phyloP scores from a whole-genome alignment of 371 early-diverging fungal genomes.

The Mortierella sp. region DNA sequence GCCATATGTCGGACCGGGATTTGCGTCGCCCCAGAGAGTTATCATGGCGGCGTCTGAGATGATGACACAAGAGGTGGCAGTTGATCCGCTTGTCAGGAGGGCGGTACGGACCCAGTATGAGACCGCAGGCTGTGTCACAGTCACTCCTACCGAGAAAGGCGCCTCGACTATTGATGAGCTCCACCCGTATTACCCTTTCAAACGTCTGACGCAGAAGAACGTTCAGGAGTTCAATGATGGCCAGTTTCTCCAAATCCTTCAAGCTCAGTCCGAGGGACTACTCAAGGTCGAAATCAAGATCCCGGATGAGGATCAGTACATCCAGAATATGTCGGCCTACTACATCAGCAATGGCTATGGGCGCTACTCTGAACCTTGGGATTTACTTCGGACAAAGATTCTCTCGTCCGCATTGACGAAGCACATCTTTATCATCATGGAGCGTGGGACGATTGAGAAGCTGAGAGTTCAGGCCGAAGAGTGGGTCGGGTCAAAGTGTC shows the following conservation, averaged over 20 bases:
- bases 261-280: slow-evolving; percentile 85
- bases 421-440: slow-evolving; percentile 79
- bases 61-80: slow-evolving; percentile 82
- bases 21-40: slow-evolving; percentile 70
- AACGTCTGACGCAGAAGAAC: slow-evolving; percentile 87
- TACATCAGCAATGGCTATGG: slow-evolving; percentile 73
- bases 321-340: slow-evolving; percentile 69
- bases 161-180: slow-evolving; percentile 79
- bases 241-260: slow-evolving; percentile 82
- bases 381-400: slow-evolving; percentile 77
- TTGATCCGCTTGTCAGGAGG: slow-evolving; percentile 87
- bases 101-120: slow-evolving; percentile 84
- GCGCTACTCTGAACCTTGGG: slow-evolving; percentile 84
- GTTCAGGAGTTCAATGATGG: slow-evolving; percentile 78
- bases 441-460: slow-evolving; percentile 84
- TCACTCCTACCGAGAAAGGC: slow-evolving; percentile 90
- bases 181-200: slow-evolving; percentile 90
- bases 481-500: slow-evolving; percentile 75
- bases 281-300: slow-evolving; percentile 77
- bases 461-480: slow-evolving; percentile 82
- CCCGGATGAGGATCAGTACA: slow-evolving; percentile 69
- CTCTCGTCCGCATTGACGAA: slow-evolving; percentile 73
- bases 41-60: slow-evolving; percentile 78
- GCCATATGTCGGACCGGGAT: slow-evolving; percentile 67
- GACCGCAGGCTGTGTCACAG: slow-evolving; percentile 76